Evolutionary conservation across 768 basidiomycete genomes (phyloP).

Genomic region (Tylopilus felleus): DNA sequence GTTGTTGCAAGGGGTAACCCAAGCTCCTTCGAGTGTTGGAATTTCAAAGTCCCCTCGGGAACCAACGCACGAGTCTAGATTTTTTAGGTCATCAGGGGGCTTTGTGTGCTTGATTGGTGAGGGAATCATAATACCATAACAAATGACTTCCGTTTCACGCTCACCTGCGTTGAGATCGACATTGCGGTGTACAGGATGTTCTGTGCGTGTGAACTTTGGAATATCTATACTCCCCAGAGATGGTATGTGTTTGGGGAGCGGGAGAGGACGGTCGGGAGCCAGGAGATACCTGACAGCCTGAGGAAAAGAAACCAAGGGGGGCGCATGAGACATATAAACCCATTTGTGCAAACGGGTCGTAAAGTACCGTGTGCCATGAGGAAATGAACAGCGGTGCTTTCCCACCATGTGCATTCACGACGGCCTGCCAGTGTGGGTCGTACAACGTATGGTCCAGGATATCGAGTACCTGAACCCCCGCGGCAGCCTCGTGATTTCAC

Average conservation of each 20-base stretch:
- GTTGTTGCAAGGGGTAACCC: slow-evolving; percentile 23
- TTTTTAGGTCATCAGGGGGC: slow-evolving; percentile 1
- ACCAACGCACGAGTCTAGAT: slow-evolving; percentile 21
- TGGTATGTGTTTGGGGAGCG: slow-evolving; percentile 1
- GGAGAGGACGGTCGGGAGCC: slow-evolving; percentile 8
- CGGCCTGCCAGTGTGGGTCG: not conserved
- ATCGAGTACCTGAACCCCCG: not conserved
- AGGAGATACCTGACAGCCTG: slow-evolving; percentile 11
- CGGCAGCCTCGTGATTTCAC: slow-evolving; percentile 4
- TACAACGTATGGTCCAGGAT: slow-evolving; percentile 1
- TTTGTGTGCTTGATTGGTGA: slow-evolving; percentile 14
- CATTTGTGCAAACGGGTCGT: not conserved
- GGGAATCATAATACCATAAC: slow-evolving; percentile 15
- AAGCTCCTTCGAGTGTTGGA: slow-evolving; percentile 11
- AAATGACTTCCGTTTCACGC: slow-evolving; percentile 16
- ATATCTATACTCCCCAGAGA: slow-evolving; percentile 1
- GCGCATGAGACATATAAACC: not conserved
- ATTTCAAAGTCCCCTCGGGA: slow-evolving; percentile 26
- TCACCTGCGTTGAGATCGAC: slow-evolving; percentile 14
- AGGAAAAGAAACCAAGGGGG: not conserved
- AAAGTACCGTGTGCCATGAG: slow-evolving; percentile 9
- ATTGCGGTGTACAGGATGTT: slow-evolving; percentile 4
- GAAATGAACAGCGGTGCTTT: slow-evolving; percentile 3
- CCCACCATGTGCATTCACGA: slow-evolving; percentile 2
- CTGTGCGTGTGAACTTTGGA: slow-evolving; percentile 18